Evolutionary conservation across 306 rosid genomes (phyloP).

Genomic region (Cucurbita maxima): DNA sequence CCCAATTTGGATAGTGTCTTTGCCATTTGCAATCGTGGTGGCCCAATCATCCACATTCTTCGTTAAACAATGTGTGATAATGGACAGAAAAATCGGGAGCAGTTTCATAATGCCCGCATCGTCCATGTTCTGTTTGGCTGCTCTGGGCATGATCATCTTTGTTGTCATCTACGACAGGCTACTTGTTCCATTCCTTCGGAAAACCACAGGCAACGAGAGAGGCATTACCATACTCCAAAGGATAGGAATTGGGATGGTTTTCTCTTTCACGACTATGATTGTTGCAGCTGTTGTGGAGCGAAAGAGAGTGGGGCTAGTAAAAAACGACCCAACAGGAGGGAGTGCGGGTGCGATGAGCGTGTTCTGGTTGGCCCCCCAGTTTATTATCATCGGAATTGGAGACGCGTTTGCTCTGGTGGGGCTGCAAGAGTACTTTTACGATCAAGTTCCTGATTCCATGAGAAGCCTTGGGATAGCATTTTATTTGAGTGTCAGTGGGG

Average conservation of each 20-base stretch:
- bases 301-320: slow-evolving; percentile 22
- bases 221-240: slow-evolving; percentile 85
- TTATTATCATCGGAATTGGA: slow-evolving; percentile 65
- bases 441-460: slow-evolving; percentile 93
- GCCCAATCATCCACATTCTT: slow-evolving; percentile 81
- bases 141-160: slow-evolving; percentile 58
- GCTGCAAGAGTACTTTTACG: slow-evolving; percentile 74
- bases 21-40: slow-evolving; percentile 59
- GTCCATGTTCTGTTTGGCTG: slow-evolving; percentile 47
- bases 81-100: slow-evolving; percentile 28
- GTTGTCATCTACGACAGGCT: slow-evolving; percentile 58
- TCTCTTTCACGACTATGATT: slow-evolving; percentile 37
- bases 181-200: slow-evolving; percentile 46
- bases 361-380: slow-evolving; percentile 79
- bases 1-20: slow-evolving; percentile 65
- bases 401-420: slow-evolving; percentile 81
- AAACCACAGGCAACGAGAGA: slow-evolving; percentile 52
- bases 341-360: slow-evolving; percentile 41
- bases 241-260: slow-evolving; percentile 74
- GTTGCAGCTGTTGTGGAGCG: slow-evolving; percentile 54
- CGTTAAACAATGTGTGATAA: slow-evolving; percentile 50
- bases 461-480: slow-evolving; percentile 79
- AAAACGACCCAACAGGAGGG: background rate
- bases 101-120: slow-evolving; percentile 61
- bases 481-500: slow-evolving; percentile 45